These are phyloP conservation scores for Zostera marina DNA, from an alignment of 116 monocot genomes.

Conservation along the genomic window DNA sequence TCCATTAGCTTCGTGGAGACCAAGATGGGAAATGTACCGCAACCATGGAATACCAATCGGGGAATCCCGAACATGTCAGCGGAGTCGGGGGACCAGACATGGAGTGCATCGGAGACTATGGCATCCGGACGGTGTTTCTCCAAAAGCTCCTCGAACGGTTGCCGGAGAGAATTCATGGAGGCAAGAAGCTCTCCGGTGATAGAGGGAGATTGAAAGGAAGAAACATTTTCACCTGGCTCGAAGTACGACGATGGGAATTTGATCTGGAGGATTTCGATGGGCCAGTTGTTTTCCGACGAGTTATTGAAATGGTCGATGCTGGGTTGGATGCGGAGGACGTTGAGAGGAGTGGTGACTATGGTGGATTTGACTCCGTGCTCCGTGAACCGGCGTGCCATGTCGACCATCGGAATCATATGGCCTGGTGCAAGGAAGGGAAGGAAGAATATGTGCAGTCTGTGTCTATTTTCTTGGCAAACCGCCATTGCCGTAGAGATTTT, in stretches of 20 bases:
- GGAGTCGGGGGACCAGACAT: conserved; percentile 1
- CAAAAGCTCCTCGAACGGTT: conserved; percentile 21
- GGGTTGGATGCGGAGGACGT: conserved; percentile 7
- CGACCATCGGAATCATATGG: conserved; percentile 40
- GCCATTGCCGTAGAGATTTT: neutral
- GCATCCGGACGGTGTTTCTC: conserved; percentile 16
- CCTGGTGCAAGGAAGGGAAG: conserved; percentile 24
- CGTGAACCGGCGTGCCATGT: conserved; percentile 35
- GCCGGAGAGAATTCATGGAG: conserved; percentile 9
- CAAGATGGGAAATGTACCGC: neutral
- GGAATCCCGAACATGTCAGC: neutral
- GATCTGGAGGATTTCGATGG: conserved; percentile 8
- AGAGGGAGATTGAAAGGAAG: conserved; percentile 10
- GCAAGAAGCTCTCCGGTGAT: conserved; percentile 5
- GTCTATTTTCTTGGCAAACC: neutral
- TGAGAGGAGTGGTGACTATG: conserved; percentile 29
- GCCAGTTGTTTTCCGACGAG: neutral
- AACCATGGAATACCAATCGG: conserved; percentile 1
- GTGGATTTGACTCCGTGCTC: conserved; percentile 14
- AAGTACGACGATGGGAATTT: conserved; percentile 7
- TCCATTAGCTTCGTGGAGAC: neutral
- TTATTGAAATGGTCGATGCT: conserved; percentile 4
- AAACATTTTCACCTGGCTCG: conserved; percentile 6
- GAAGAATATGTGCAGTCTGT: conserved; percentile 18
- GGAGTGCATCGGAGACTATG: conserved; percentile 31